These are phyloP conservation scores for Eimeria necatrix DNA, from an alignment of 169 alveolate species.

Conservation along the genomic window DNA sequence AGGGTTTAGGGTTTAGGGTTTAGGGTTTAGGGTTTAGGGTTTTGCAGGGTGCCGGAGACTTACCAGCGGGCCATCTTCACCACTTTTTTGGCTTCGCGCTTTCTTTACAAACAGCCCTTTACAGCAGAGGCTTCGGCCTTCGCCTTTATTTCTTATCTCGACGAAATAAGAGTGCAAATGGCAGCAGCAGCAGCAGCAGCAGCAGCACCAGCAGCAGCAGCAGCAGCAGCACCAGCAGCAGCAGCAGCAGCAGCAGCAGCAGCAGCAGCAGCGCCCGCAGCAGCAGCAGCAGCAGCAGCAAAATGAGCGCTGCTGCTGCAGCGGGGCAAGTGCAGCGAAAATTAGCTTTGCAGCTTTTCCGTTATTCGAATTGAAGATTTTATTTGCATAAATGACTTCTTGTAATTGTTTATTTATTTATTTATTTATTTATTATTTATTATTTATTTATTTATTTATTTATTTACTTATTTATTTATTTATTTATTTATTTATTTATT, in stretches of 20 bases:
- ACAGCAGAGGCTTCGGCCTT: conserved; percentile 89
- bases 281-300: conserved; percentile 23
- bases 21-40: neutral
- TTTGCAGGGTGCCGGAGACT: conserved; percentile 86
- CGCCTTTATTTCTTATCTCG: conserved; percentile 89
- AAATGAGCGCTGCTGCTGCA: neutral
- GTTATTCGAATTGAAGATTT: no score
- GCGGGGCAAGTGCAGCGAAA: no score
- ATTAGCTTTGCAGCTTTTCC: no score
- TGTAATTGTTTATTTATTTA: no score
- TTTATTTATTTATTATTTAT: no score
- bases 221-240: neutral
- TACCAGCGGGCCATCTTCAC: conserved; percentile 89
- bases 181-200: conserved; percentile 39
- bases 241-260: conserved; percentile 12
- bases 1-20: no score
- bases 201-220: conserved; percentile 34
- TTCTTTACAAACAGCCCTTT: conserved; percentile 87
- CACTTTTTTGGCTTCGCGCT: conserved; percentile 88
- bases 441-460: no score
- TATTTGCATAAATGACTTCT: no score
- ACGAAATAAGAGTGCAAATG: neutral
- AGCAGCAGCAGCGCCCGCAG: no score
- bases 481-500: no score
- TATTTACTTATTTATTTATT: no score